Evolutionary conservation across 1,284 basidiomycete species (phyloP), one percentile per base, ranked within the genome.

Genomic region (Sporisorium graminicola): DNA sequence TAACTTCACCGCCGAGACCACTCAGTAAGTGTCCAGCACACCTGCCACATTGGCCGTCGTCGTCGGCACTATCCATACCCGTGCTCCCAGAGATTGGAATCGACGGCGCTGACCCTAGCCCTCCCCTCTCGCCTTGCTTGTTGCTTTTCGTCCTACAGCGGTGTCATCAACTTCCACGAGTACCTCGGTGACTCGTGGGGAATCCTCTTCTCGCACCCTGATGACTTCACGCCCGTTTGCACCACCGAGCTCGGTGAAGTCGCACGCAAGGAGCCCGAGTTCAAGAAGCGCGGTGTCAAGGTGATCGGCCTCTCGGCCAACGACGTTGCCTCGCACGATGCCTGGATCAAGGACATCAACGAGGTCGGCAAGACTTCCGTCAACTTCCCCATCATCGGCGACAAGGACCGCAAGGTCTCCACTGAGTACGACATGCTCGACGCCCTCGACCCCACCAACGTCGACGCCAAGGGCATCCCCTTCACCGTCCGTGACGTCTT

Each of bases 241-340:
- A 87, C 97, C 53, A 99, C 97, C 56, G 97, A 99, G 88, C 91
- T 99, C 56, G 95, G 94, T 60, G 95, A 97, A 85, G 94, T 98
- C 35, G 92, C 96, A 44, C 91, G 93, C 79, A 91, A 92, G 70
- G 89, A 90, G n/a, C 88, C 88, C 18, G 95, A 98, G 86, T 99
- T 98, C 86, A 88, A 87, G 72, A 90, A 91, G 83, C 92, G 96
- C 71, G 91, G 91, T 73, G 94, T 98, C 82, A 98, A 99, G 88
- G 90, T 81, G 6, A 80, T 82, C 43, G 81, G 82, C 46, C 91
- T 99, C 68, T 97, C 94, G 53, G 95, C 95, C 86, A 98, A 99
- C 87, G 90, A 90, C 81, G 90, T 99, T 72, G 87, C 90, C 18
- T 84, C 82, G 50, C 97, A 99, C 89, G 87, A 92, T 77, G 88